Base-by-base conservation (phyloP, 2,329 filamentous ascomycete genomes). In the Pyricularia pennisetigena region DNA sequence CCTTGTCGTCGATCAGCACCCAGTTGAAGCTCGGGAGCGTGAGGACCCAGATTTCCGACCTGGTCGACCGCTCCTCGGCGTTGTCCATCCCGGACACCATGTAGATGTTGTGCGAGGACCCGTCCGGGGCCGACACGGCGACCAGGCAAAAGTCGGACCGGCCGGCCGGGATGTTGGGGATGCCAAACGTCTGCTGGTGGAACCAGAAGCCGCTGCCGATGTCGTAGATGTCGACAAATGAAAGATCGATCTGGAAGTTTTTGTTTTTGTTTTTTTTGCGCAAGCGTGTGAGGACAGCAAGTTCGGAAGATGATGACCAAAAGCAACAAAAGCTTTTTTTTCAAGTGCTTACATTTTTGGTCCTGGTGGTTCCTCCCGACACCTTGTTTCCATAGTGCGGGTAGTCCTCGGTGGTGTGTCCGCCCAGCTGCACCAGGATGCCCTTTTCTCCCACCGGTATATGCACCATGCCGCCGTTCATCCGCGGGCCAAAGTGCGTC, bases 391-490 rank as follows among this genome's bases (percentile, higher is more conserved):
- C 71, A 26, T 69, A 71, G 1, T 49, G 65, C 5, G 71, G 72
- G 1, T 67, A 54, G 28, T 72, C 66, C 0, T 67, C 54, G 5
- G 71, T 71, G 1, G 64, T 69, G 32, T 71, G 71, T 0, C 71
- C 71, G 2, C 71, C 71, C 30, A 71, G 41, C 29, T 69, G 68
- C 16, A 72, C 71, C 9, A 72, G 24, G 23, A 70, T 68, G 5
- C 71, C 71, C 23, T 68, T 67, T 0, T 69, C 66, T n/a, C 71
- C 71, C 7, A 72, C 68, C 1, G 71, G 71, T 7, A 72, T 67
- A 35, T 72, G 71, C 4, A 72, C 71, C 69, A 71, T 72, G 14
- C 70, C 71, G 26, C 71, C 71, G 32, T 72, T 72, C 71, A 72
- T 72, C 8, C 71, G 71, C 7, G 71, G 71, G 1, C 71, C 71